phyloP scores from a whole-genome alignment of 2,329 filamentous ascomycete species.

The Peltaster fructicola region DNA sequence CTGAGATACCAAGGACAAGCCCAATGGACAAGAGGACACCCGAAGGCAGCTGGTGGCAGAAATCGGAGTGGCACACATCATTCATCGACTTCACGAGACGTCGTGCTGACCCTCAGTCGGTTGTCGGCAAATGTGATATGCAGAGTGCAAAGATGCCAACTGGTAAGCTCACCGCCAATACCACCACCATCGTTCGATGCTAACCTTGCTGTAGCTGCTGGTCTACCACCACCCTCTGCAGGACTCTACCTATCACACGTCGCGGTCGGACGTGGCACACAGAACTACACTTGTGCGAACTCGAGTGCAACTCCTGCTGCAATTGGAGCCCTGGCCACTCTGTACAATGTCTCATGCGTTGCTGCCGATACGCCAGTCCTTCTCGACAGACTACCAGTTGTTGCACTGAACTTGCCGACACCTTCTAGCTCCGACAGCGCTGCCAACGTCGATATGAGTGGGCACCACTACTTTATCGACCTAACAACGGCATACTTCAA shows the following conservation, averaged over 20 bases:
- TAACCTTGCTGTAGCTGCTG: background rate
- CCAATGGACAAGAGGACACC: slow-evolving; percentile 3
- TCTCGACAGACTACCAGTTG: slow-evolving; percentile 43
- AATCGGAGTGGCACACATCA: background rate
- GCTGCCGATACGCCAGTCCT: slow-evolving; percentile 52
- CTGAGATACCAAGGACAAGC: no score
- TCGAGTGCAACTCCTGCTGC: slow-evolving; percentile 43
- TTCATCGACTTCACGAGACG: slow-evolving; percentile 8
- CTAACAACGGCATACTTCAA: slow-evolving; percentile 62
- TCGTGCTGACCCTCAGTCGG: slow-evolving; percentile 4
- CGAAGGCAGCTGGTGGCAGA: slow-evolving; percentile 2
- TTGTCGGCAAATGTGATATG: slow-evolving; percentile 8
- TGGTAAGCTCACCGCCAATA: slow-evolving; percentile 5
- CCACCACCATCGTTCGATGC: slow-evolving; percentile 1
- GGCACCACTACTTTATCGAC: slow-evolving; percentile 67
- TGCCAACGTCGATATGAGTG: slow-evolving; percentile 46
- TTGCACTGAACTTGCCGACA: slow-evolving; percentile 48
- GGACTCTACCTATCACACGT: slow-evolving; percentile 57
- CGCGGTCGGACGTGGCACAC: slow-evolving; percentile 69
- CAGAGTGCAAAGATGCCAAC: slow-evolving; percentile 8
- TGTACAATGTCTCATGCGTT: slow-evolving; percentile 77
- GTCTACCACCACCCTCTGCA: slow-evolving; percentile 40
- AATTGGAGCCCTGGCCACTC: slow-evolving; percentile 58
- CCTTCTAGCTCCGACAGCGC: slow-evolving; percentile 26
- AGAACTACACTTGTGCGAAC: slow-evolving; percentile 79